These are phyloP conservation scores for Sporisorium iseilematis-ciliati DNA, from an alignment of 1,284 basidiomycete species.

Conservation along the genomic window DNA sequence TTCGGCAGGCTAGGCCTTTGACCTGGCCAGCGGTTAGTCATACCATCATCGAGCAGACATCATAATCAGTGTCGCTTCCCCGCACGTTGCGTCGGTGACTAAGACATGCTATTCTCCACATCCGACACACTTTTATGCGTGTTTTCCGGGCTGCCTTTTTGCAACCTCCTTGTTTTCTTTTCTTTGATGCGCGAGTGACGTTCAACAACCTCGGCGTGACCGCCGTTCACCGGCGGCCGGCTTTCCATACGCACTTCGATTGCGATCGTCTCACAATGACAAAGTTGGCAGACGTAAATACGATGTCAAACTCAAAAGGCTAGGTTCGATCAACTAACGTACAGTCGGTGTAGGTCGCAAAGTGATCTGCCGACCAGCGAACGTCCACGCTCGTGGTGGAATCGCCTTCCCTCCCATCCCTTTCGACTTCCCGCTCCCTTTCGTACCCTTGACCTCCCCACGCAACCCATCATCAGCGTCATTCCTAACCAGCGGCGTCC, in stretches of 20 bases:
- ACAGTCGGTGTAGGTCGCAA: constrained; percentile 8
- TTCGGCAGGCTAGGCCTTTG: neutral
- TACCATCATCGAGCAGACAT: neutral
- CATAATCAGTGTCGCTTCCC: neutral
- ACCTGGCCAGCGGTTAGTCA: neutral
- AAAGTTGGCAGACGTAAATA: too few relatives aligned
- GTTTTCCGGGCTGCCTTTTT: neutral
- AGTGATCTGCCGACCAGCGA: constrained; percentile 8
- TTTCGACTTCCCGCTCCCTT: neutral
- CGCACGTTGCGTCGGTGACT: constrained; percentile 5
- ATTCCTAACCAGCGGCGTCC: constrained; percentile 28
- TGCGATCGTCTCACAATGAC: too few relatives aligned
- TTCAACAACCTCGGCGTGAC: neutral
- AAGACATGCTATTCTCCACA: neutral
- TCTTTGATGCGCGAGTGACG: constrained; percentile 9
- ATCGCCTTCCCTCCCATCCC: constrained; percentile 6
- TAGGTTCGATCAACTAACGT: neutral
- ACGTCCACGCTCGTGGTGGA: constrained; percentile 17
- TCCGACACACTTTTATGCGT: neutral
- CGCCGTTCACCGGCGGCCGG: constrained; percentile 1
- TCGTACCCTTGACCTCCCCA: neutral
- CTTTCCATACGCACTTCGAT: too few relatives aligned
- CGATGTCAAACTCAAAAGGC: too few relatives aligned
- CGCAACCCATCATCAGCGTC: constrained; percentile 32
- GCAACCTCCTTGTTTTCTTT: neutral